Percentiles rank a stretch among this genome's conserved stretches.
Evolutionary conservation across 2,329 filamentous ascomycete species (phyloP).

Genomic region (Pezicula carpinea): DNA sequence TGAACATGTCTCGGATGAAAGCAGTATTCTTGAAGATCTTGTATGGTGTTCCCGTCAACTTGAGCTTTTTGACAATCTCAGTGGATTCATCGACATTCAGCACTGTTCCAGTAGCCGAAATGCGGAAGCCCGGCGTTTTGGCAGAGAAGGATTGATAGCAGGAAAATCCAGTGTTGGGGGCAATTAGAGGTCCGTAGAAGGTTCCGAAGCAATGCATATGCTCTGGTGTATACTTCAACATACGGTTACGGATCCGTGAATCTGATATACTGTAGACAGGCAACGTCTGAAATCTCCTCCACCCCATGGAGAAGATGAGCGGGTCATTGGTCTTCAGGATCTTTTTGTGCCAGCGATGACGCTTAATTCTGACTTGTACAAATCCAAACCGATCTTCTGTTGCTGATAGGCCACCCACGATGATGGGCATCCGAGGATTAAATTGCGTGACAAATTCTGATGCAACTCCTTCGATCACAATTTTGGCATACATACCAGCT

Average conservation of each 20-base stretch:
- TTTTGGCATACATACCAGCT: conserved; percentile 88
- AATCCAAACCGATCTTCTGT: conserved; percentile 96
- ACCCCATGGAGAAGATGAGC: conserved; percentile 92
- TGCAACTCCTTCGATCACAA: conserved; percentile 84
- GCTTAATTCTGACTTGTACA: conserved; percentile 93
- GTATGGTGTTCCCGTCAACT: conserved; percentile 87
- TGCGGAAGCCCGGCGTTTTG: conserved; percentile 82
- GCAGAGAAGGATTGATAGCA: conserved; percentile 87
- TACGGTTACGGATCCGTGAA: conserved; percentile 86
- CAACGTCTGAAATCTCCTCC: conserved; percentile 88
- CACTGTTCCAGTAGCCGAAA: conserved; percentile 91
- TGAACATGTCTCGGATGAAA: conserved; percentile 99
- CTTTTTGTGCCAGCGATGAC: conserved; percentile 98
- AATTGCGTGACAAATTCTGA: conserved; percentile 86
- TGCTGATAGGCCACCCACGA: conserved; percentile 85
- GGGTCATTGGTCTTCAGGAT: conserved; percentile 98
- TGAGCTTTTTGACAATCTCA: conserved; percentile 99
- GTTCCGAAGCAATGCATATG: conserved; percentile 99
- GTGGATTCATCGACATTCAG: conserved; percentile 91
- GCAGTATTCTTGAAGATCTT: conserved; percentile 99
- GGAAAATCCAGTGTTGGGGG: conserved; percentile 93
- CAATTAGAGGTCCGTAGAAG: conserved; percentile 90
- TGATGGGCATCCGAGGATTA: conserved; percentile 74
- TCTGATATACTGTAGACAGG: conserved; percentile 95
- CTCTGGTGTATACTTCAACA: conserved; percentile 98